Percentiles rank a stretch among this genome's conserved stretches.
phyloP scores from a whole-genome alignment of 2,329 filamentous ascomycete genomes.

The Talaromyces atroroseus region DNA sequence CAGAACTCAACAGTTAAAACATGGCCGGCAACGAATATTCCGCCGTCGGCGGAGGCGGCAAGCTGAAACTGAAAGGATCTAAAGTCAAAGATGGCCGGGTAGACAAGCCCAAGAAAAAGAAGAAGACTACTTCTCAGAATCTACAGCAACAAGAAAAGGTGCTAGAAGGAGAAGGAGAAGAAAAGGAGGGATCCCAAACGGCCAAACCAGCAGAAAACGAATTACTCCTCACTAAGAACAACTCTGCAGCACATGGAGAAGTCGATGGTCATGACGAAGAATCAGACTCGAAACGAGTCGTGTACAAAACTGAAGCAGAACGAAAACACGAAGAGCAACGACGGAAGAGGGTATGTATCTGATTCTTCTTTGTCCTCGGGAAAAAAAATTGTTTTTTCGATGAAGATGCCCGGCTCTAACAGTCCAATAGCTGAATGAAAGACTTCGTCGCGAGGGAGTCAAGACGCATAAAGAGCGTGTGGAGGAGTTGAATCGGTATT shows the following conservation, averaged over 20 bases:
- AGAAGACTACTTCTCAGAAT: slow-evolving; percentile 18
- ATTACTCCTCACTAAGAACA: neutral
- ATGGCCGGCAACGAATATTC: slow-evolving; percentile 60
- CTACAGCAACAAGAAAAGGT: slow-evolving; percentile 16
- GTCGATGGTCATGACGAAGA: slow-evolving; percentile 10
- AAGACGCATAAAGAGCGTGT: slow-evolving; percentile 98
- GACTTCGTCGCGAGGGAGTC: slow-evolving; percentile 74
- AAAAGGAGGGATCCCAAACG: neutral
- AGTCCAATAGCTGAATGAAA: slow-evolving; percentile 66
- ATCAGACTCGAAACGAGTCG: slow-evolving; percentile 22
- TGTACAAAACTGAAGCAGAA: slow-evolving; percentile 77
- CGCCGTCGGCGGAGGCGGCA: slow-evolving; percentile 60
- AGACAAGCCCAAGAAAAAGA: slow-evolving; percentile 48
- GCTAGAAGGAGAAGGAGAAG: neutral
- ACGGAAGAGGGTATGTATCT: slow-evolving; percentile 64
- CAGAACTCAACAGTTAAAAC: neutral
- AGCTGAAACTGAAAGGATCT: slow-evolving; percentile 78
- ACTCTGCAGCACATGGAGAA: neutral
- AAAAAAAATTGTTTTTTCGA: too few relatives aligned
- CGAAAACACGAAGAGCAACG: slow-evolving; percentile 72
- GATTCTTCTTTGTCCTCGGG: neutral
- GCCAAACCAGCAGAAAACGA: neutral
- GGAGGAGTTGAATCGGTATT: slow-evolving; percentile 89
- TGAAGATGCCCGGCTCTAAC: neutral
- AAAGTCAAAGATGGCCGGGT: slow-evolving; percentile 51